Evolutionary conservation across 164 flowering plant species (phyloP), one percentile per base, ranked within the genome.

Genomic region (Stephania japonica): DNA sequence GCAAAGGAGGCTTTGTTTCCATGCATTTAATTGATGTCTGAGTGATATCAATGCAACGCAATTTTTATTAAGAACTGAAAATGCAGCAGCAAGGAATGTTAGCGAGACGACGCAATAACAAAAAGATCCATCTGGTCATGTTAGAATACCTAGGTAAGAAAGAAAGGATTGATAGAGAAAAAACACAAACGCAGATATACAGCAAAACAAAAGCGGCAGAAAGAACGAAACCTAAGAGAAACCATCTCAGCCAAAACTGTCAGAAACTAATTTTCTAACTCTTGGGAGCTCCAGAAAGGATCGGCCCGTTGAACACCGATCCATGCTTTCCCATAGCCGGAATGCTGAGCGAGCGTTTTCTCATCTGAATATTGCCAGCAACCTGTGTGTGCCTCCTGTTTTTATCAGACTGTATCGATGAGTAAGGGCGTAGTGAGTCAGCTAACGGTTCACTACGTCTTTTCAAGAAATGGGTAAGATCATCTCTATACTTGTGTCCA

Each of bases 291-390:
- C 88, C 89, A 5, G 89, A 86, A 26, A 86, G 83, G 49, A 88
- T 82, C 42, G 87, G 87, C 68, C 80, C 85, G 65, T 69, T 78
- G n/a, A 73, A n/a, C 13, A 78, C 42, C 16, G 89, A 73, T 3
- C 83, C 88, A 53, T 79, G 84, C 81, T 86, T 86, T 44, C 89
- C 83, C 68, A 81, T 47, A 27, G 92, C 83, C 0, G 94, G 89
- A 75, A 90, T 90, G 79, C 97, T 94, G 42, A 81, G 83, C 3
- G 94, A 88, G 1, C 90, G 94, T 75, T 75, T 88, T 69, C 85
- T 86, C 75, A 86, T 73, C 77, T 77, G 83, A 19, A 63, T 62
- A 69, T 70, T 80, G 26, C 80, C 86, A 0, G 85, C 67, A 67
- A 79, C 24, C 0, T 72, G 59, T 68, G 66, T n/a, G 47, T 59